A percentile compares a stretch with the other conserved stretches of the same genome.
These are phyloP conservation scores for Talaromyces sp. DNA, from an alignment of 2,329 filamentous ascomycete genomes.

Conservation along the genomic window DNA sequence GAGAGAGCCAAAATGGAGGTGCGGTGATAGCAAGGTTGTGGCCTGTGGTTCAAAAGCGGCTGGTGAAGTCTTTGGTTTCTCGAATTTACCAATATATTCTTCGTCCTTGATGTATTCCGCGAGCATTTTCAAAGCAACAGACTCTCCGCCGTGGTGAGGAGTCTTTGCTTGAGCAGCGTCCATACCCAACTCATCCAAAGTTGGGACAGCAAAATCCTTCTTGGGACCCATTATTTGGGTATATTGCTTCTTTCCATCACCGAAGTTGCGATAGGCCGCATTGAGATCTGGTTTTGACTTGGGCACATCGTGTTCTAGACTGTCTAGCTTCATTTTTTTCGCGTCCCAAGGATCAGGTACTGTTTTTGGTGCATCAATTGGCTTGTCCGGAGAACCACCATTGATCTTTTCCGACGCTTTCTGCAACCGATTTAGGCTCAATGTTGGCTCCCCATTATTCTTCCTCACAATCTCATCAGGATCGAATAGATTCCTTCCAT, in stretches of 20 bases:
- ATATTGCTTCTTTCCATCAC: conserved; percentile 56
- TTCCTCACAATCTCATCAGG: conserved; percentile 64
- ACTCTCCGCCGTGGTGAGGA: conserved; percentile 69
- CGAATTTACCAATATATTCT: conserved; percentile 68
- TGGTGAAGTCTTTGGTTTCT: conserved; percentile 72
- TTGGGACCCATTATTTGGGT: conserved; percentile 62
- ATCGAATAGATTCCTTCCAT: conserved; percentile 70
- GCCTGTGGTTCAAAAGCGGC: conserved; percentile 69
- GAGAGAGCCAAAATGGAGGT: conserved; percentile 71
- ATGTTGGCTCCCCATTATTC: conserved; percentile 67
- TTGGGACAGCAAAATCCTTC: conserved; percentile 67
- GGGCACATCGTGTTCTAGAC: conserved; percentile 57
- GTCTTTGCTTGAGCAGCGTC: conserved; percentile 56
- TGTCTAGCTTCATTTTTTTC: conserved; percentile 55
- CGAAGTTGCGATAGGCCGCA: conserved; percentile 49
- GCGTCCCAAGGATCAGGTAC: conserved; percentile 57
- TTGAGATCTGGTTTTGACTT: conserved; percentile 59
- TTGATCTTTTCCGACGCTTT: conserved; percentile 58
- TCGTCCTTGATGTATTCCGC: conserved; percentile 59
- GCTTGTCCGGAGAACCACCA: conserved; percentile 56
- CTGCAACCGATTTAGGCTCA: conserved; percentile 68
- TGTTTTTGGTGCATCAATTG: conserved; percentile 56
- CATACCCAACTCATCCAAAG: conserved; percentile 67
- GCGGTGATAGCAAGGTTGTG: conserved; percentile 69
- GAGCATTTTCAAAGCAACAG: conserved; percentile 57